phyloP scores from a whole-genome alignment of 352 stramenopile species.

The Phytophthora podocarpi region DNA sequence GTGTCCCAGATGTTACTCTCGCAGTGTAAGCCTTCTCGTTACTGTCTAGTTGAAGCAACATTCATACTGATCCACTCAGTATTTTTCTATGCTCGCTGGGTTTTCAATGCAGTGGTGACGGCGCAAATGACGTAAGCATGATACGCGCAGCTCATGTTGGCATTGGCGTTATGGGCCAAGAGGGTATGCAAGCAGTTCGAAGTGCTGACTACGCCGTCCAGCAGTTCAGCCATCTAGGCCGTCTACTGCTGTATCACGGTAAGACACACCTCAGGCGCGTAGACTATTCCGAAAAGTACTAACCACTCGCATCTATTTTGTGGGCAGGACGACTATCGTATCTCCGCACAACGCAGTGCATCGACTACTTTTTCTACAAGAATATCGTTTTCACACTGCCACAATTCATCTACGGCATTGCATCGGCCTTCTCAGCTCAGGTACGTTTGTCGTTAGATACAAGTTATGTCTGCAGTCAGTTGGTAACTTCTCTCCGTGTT shows the following conservation, averaged over 20 bases:
- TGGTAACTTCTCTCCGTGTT: too few species aligned
- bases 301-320: background rate
- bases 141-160: slow-evolving; percentile 99
- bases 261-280: background rate
- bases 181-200: slow-evolving; percentile 92
- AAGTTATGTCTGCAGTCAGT: too few species aligned
- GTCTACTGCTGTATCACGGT: slow-evolving; percentile 80
- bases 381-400: slow-evolving; percentile 94
- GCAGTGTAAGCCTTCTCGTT: slow-evolving; percentile 94
- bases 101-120: slow-evolving; percentile 91
- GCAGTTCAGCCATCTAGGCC: slow-evolving; percentile 81
- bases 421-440: slow-evolving; percentile 89
- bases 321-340: slow-evolving; percentile 95
- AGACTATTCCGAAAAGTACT: background rate
- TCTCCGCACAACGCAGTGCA: slow-evolving; percentile 93
- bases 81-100: too few species aligned
- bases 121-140: slow-evolving; percentile 99
- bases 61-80: too few species aligned
- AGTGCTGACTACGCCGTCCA: slow-evolving; percentile 84
- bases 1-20: slow-evolving; percentile 86
- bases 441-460: too few species aligned
- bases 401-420: slow-evolving; percentile 88
- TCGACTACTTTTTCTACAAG: slow-evolving; percentile 99
- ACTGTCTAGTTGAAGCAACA: too few species aligned
- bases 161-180: slow-evolving; percentile 97